These are phyloP conservation scores for Cladosporium sphaerospermum DNA, from an alignment of 2,329 filamentous ascomycete species.

Conservation along the genomic window DNA sequence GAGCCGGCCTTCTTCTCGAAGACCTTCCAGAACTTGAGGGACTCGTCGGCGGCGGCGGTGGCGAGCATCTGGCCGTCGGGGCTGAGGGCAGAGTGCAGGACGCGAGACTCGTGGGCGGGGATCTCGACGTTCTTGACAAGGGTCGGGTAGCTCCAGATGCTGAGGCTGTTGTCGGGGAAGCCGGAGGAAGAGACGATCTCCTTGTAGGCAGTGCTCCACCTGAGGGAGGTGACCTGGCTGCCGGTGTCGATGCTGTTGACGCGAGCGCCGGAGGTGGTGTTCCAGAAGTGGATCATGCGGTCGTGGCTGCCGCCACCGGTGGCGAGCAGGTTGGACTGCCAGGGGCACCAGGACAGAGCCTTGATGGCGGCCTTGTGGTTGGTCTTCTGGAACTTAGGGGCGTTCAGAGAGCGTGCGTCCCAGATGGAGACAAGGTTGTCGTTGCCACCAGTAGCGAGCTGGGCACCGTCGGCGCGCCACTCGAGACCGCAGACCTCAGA, in stretches of 20 bases:
- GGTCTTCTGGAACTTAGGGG: slow-evolving; percentile 98
- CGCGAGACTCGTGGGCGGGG: slow-evolving; percentile 91
- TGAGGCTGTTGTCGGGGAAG: slow-evolving; percentile 98
- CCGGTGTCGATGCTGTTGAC: slow-evolving; percentile 99
- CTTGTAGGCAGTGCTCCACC: slow-evolving; percentile 95
- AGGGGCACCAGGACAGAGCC: slow-evolving; percentile 96
- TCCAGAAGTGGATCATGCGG: slow-evolving; percentile 99
- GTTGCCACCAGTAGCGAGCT: slow-evolving; percentile 94
- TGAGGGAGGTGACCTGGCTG: slow-evolving; percentile 90
- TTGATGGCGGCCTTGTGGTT: slow-evolving; percentile 99
- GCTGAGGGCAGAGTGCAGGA: slow-evolving; percentile 93
- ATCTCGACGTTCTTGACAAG: slow-evolving; percentile 97
- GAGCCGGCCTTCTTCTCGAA: slow-evolving; percentile 95
- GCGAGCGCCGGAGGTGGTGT: slow-evolving; percentile 92
- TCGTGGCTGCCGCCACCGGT: slow-evolving; percentile 96
- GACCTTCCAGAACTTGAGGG: slow-evolving; percentile 99
- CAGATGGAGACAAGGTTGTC: slow-evolving; percentile 99
- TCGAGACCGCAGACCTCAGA: slow-evolving; percentile 97
- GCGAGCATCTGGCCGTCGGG: slow-evolving; percentile 97
- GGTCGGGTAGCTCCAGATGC: slow-evolving; percentile 98
- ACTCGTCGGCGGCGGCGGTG: slow-evolving; percentile 92
- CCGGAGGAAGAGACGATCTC: slow-evolving; percentile 97
- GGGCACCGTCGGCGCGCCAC: slow-evolving; percentile 93
- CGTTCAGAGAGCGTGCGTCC: slow-evolving; percentile 87
- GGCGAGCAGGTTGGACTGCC: slow-evolving; percentile 94